Evolutionary conservation across 2,329 filamentous ascomycete species (phyloP).

Genomic region (Diaporthe helianthi): DNA sequence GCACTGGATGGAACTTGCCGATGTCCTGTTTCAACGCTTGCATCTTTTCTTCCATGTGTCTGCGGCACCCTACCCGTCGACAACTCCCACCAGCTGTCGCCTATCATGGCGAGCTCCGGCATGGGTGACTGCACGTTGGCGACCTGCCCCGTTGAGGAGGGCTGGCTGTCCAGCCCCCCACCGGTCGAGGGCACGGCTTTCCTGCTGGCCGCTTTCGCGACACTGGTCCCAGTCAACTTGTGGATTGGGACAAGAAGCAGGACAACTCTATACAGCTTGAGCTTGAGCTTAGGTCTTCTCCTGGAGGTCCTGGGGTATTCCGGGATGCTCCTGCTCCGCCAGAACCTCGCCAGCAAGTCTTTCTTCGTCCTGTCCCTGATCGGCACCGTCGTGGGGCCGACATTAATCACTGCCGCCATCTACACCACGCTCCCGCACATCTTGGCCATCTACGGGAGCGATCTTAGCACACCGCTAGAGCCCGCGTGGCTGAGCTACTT

Average conservation of each 20-base stretch:
- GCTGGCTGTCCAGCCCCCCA: slow-evolving; percentile 35
- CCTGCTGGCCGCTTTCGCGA: slow-evolving; percentile 40
- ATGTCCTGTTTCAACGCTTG: not conserved
- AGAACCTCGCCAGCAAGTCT: slow-evolving; percentile 42
- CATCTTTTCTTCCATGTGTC: not conserved
- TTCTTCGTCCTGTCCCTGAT: slow-evolving; percentile 54
- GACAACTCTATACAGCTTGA: slow-evolving; percentile 50
- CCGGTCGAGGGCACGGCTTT: slow-evolving; percentile 38
- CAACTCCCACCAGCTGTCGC: not conserved
- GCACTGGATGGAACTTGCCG: not conserved
- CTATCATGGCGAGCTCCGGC: slow-evolving; percentile 34
- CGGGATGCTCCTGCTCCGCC: slow-evolving; percentile 52
- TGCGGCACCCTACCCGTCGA: not conserved
- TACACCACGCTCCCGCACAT: slow-evolving; percentile 55
- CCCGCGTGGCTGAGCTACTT: slow-evolving; percentile 46
- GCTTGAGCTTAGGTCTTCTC: slow-evolving; percentile 50
- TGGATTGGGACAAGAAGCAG: slow-evolving; percentile 38
- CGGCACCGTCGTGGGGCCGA: slow-evolving; percentile 56
- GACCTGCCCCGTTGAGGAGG: slow-evolving; percentile 36
- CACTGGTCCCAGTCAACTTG: slow-evolving; percentile 38
- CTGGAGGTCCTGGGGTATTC: slow-evolving; percentile 56
- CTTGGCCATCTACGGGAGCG: slow-evolving; percentile 54
- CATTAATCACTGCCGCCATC: slow-evolving; percentile 52
- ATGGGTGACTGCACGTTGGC: slow-evolving; percentile 36
- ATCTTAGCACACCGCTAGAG: slow-evolving; percentile 45